Conservation (phyloP, 164 flowering plant genomes). For the Euptelea pleiosperma region DNA sequence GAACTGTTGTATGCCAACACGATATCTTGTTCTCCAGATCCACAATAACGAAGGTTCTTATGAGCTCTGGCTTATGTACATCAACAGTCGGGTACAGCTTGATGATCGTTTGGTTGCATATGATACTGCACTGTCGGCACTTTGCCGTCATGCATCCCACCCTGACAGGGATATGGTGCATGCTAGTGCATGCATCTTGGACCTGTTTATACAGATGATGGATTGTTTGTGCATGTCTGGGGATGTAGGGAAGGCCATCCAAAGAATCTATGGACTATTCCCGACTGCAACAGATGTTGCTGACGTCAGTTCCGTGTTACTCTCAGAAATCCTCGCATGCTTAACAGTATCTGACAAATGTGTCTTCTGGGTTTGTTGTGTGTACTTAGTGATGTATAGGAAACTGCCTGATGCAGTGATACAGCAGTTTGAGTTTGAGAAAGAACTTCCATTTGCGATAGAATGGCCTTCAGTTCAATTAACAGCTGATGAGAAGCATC, state of each 20-base stretch:
- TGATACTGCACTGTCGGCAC: constrained; percentile 53
- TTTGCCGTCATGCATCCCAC: constrained; percentile 39
- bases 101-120: constrained; percentile 60
- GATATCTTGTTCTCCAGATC: constrained; percentile 52
- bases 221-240: constrained; percentile 66
- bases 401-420: constrained; percentile 69
- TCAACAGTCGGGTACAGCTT: constrained; percentile 63
- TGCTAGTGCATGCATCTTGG: constrained; percentile 78
- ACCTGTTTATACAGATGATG: constrained; percentile 73
- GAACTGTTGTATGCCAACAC: constrained; percentile 22
- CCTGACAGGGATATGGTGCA: constrained; percentile 29
- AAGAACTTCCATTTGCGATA: constrained; percentile 42
- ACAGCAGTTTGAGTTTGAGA: constrained; percentile 55
- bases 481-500: constrained; percentile 41
- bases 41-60: constrained; percentile 55
- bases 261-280: constrained; percentile 35
- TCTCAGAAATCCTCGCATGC: constrained; percentile 48
- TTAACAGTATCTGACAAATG: constrained; percentile 67
- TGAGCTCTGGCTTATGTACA: constrained; percentile 84
- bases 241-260: constrained; percentile 46
- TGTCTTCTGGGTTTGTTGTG: constrained; percentile 77
- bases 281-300: constrained; percentile 27
- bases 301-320: constrained; percentile 20
- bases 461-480: constrained; percentile 65
- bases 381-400: constrained; percentile 67